Conservation (phyloP, 164 flowering plant genomes). For the Vitis riparia region DNA sequence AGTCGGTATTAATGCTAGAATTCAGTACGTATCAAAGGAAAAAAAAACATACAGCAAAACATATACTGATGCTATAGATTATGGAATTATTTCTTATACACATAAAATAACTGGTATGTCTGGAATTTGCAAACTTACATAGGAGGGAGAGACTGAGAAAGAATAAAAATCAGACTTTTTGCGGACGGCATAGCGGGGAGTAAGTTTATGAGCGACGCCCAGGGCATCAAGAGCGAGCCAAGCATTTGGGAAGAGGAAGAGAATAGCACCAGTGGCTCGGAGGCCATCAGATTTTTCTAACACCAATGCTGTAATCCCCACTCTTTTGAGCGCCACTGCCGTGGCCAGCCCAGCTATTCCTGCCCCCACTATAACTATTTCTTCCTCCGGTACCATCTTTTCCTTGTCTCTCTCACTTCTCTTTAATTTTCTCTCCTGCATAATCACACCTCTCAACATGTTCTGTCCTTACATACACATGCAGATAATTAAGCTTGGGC, state of each 20-base stretch:
- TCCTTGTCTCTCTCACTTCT: neutral
- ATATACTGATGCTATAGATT: no score
- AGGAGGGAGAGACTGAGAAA: neutral
- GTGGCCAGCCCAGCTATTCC: conserved; percentile 33
- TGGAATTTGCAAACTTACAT: neutral
- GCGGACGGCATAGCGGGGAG: conserved; percentile 20
- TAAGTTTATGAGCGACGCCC: conserved; percentile 40
- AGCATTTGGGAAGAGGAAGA: conserved; percentile 25
- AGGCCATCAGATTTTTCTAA: conserved; percentile 27
- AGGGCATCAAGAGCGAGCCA: conserved; percentile 37
- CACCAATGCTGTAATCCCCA: conserved; percentile 23
- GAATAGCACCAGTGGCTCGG: conserved; percentile 25
- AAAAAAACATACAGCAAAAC: no score
- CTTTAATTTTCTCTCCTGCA: no score
- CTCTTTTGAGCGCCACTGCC: conserved; percentile 23
- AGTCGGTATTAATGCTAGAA: no score
- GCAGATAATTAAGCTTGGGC: no score
- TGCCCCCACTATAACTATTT: conserved; percentile 30
- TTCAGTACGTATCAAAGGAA: no score
- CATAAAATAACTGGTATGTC: no score
- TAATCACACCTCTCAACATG: no score
- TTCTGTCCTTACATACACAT: no score
- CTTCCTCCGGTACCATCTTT: conserved; percentile 10
- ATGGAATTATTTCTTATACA: no score
- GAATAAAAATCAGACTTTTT: conserved; percentile 17